Evolutionary conservation across 176 grass and related monocot genomes (phyloP).

Genomic region (Oryza meyeriana): DNA sequence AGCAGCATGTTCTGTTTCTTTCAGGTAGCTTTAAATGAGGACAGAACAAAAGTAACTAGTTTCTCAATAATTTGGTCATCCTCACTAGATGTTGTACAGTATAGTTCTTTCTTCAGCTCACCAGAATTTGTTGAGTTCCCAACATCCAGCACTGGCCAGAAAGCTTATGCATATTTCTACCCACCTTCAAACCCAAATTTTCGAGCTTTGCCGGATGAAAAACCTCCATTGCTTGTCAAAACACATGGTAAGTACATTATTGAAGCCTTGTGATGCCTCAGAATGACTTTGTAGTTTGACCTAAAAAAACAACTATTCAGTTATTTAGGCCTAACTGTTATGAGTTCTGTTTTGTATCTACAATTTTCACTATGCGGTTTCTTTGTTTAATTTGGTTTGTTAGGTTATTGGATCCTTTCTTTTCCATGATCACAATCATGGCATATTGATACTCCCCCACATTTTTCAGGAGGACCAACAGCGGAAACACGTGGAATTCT

Average conservation of each 20-base stretch:
- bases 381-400: neutral
- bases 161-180: slow-evolving; percentile 96
- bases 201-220: slow-evolving; percentile 71
- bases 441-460: neutral
- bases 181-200: slow-evolving; percentile 68
- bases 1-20: neutral
- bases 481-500: slow-evolving; percentile 61
- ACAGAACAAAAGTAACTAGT: slow-evolving; percentile 43
- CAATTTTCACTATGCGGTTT: slow-evolving; percentile 3
- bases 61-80: slow-evolving; percentile 92
- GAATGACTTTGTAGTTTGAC: slow-evolving; percentile 1
- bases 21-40: slow-evolving; percentile 73
- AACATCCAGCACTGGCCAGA: slow-evolving; percentile 58
- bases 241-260: slow-evolving; percentile 68
- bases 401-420: neutral
- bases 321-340: neutral
- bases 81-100: slow-evolving; percentile 49
- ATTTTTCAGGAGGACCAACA: slow-evolving; percentile 83
- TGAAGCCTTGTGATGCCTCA: neutral
- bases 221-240: slow-evolving; percentile 85
- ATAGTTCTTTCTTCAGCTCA: slow-evolving; percentile 62
- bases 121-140: slow-evolving; percentile 88
- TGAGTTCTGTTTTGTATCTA: slow-evolving; percentile 2
- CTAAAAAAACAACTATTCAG: neutral
- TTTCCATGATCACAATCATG: slow-evolving; percentile 17